A percentile compares a stretch with the other conserved stretches of the same genome.
These are phyloP conservation scores for Fusarium marasasianum DNA, from an alignment of 2,329 filamentous ascomycete genomes.

Conservation along the genomic window DNA sequence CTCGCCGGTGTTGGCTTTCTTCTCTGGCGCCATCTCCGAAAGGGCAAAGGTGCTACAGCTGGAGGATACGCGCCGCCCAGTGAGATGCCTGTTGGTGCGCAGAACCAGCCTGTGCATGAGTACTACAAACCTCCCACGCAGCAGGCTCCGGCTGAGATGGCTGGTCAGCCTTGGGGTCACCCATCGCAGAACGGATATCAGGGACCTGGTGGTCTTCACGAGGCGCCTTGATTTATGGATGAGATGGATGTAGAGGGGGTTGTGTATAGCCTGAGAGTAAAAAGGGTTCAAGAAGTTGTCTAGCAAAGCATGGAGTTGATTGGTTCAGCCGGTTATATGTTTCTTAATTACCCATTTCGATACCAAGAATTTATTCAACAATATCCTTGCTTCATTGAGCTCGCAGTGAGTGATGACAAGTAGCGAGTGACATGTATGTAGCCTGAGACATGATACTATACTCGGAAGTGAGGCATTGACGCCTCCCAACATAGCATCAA, in stretches of 20 bases:
- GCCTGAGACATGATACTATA: background rate
- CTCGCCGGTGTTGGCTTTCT: constrained; percentile 36
- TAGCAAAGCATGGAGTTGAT: constrained; percentile 20
- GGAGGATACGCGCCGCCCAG: constrained; percentile 4
- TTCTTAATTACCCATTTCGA: constrained; percentile 1
- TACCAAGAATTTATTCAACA: background rate
- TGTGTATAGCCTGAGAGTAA: background rate
- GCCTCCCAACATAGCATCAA: background rate
- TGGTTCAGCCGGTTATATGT: background rate
- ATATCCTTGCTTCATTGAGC: background rate
- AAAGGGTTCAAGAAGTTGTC: background rate
- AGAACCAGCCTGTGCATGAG: constrained; percentile 12
- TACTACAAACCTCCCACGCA: constrained; percentile 22
- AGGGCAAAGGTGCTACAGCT: background rate
- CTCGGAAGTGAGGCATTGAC: too few relatives aligned
- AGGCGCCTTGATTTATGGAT: constrained; percentile 9
- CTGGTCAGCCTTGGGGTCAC: constrained; percentile 20
- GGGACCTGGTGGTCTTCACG: constrained; percentile 24
- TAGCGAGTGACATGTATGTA: background rate
- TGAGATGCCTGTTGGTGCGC: background rate
- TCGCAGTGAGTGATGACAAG: too few relatives aligned
- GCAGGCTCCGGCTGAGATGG: constrained; percentile 15
- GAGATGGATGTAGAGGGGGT: background rate
- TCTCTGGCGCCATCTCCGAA: constrained; percentile 31
- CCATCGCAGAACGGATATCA: constrained; percentile 2